Evolutionary conservation across 2,329 filamentous ascomycete genomes (phyloP).

Genomic region (Sclerotinia borealis): DNA sequence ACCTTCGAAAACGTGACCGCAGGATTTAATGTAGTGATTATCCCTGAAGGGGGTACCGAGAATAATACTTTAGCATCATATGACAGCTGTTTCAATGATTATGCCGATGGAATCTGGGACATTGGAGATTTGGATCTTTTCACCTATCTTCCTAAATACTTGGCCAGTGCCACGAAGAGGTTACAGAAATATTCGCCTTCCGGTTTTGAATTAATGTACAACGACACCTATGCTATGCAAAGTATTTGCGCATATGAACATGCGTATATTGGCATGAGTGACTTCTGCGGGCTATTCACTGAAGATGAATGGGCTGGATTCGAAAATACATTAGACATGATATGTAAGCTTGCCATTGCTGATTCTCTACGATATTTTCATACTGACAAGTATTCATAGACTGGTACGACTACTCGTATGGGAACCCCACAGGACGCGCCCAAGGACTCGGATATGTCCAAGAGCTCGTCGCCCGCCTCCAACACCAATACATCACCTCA

Average conservation of each 20-base stretch:
- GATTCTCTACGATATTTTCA: background rate
- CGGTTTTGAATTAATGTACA: slow-evolving; percentile 42
- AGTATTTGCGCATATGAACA: slow-evolving; percentile 50
- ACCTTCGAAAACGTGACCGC: slow-evolving; percentile 36
- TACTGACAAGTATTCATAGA: slow-evolving; percentile 16
- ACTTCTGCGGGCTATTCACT: slow-evolving; percentile 49
- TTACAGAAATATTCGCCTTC: slow-evolving; percentile 42
- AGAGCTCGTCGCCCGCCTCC: slow-evolving; percentile 76
- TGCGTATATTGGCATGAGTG: slow-evolving; percentile 42
- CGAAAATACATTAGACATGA: slow-evolving; percentile 46
- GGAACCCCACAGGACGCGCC: slow-evolving; percentile 73
- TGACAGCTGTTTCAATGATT: slow-evolving; percentile 42
- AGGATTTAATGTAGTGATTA: slow-evolving; percentile 44
- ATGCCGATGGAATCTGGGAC: slow-evolving; percentile 17
- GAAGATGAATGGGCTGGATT: slow-evolving; percentile 49
- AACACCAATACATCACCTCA: slow-evolving; percentile 59
- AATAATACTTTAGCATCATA: slow-evolving; percentile 50
- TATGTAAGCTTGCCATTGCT: slow-evolving; percentile 38
- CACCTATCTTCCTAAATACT: slow-evolving; percentile 42
- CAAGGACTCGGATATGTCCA: slow-evolving; percentile 83
- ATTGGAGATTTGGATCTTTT: slow-evolving; percentile 39
- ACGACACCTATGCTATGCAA: slow-evolving; percentile 46
- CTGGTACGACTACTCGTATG: slow-evolving; percentile 67
- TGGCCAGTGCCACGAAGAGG: slow-evolving; percentile 39
- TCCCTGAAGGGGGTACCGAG: slow-evolving; percentile 43